Percentiles rank a stretch among this genome's conserved stretches.
Evolutionary conservation across 1,139 yeast species (phyloP).

Genomic region (Yamadazyma pseudoaaseri): DNA sequence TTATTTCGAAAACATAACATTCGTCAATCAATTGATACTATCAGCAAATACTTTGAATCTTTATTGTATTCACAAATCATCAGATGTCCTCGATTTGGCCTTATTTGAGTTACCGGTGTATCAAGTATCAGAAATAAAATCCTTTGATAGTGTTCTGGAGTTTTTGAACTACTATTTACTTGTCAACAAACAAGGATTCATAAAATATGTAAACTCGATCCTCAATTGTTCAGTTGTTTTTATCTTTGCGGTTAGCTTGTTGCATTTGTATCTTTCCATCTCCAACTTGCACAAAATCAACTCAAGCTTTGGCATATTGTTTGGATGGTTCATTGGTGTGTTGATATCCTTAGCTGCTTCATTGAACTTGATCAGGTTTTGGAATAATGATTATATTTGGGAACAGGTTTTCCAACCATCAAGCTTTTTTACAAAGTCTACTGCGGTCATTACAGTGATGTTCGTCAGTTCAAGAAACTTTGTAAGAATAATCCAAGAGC

Average conservation of each 20-base stretch:
- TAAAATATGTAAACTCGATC: constrained; percentile 2
- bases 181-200: constrained; percentile 14
- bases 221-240: constrained; percentile 7
- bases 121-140: neutral
- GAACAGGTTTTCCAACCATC: constrained; percentile 30
- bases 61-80: constrained; percentile 22
- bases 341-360: constrained; percentile 55
- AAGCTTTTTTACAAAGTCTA: constrained; percentile 24
- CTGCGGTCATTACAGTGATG: constrained; percentile 26
- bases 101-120: neutral
- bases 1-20: constrained; percentile 41
- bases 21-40: constrained; percentile 50
- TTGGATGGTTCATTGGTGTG: constrained; percentile 60
- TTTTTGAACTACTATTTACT: constrained; percentile 23
- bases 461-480: constrained; percentile 32
- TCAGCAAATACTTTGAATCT: constrained; percentile 45
- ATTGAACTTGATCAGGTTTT: constrained; percentile 25
- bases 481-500: constrained; percentile 24
- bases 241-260: constrained; percentile 14
- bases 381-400: constrained; percentile 25
- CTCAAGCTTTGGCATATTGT: constrained; percentile 56
- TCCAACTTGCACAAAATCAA: constrained; percentile 54
- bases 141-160: constrained; percentile 13
- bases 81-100: neutral
- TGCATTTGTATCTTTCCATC: constrained; percentile 43